Conservation (phyloP, 2,329 filamentous ascomycete species). For the Mariannaea sp. region DNA sequence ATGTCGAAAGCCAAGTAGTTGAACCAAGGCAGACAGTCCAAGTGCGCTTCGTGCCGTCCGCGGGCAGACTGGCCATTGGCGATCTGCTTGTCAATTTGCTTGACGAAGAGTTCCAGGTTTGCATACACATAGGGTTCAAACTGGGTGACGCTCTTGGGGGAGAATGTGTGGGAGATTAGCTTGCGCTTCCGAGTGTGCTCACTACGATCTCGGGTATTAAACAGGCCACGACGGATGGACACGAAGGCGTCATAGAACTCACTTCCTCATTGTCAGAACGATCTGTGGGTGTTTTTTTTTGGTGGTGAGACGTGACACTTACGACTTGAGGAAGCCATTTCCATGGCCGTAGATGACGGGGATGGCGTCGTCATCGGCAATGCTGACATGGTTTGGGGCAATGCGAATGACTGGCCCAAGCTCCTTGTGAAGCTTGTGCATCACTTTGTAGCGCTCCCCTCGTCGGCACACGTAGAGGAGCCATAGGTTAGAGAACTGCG, state of each 20-base stretch:
- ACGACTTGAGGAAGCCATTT: slow-evolving; percentile 76
- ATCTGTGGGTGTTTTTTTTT: too few relatives aligned
- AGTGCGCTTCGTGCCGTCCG: slow-evolving; percentile 63
- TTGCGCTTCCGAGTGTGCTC: slow-evolving; percentile 91
- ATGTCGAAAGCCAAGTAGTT: slow-evolving; percentile 60
- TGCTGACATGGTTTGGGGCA: slow-evolving; percentile 80
- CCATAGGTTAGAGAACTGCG: slow-evolving; percentile 79
- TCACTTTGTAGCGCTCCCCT: slow-evolving; percentile 65
- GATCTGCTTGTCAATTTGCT: slow-evolving; percentile 71
- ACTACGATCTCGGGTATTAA: slow-evolving; percentile 82
- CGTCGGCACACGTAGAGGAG: slow-evolving; percentile 68
- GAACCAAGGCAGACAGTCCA: slow-evolving; percentile 80
- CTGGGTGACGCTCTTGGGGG: slow-evolving; percentile 76
- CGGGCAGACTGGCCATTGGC: slow-evolving; percentile 52
- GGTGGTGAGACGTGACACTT: slow-evolving; percentile 33
- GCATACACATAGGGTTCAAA: slow-evolving; percentile 88
- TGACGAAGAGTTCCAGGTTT: slow-evolving; percentile 75
- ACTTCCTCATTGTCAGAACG: slow-evolving; percentile 47
- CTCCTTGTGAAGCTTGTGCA: slow-evolving; percentile 76
- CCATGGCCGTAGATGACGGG: slow-evolving; percentile 77
- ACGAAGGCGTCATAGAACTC: slow-evolving; percentile 94
- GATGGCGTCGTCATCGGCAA: slow-evolving; percentile 82
- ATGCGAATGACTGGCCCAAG: slow-evolving; percentile 81
- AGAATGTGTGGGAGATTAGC: slow-evolving; percentile 86
- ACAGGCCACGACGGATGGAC: slow-evolving; percentile 81